Evolutionary conservation across 495 filamentous ascomycete genomes (phyloP).

Genomic region (Mytilinidion resinicola): DNA sequence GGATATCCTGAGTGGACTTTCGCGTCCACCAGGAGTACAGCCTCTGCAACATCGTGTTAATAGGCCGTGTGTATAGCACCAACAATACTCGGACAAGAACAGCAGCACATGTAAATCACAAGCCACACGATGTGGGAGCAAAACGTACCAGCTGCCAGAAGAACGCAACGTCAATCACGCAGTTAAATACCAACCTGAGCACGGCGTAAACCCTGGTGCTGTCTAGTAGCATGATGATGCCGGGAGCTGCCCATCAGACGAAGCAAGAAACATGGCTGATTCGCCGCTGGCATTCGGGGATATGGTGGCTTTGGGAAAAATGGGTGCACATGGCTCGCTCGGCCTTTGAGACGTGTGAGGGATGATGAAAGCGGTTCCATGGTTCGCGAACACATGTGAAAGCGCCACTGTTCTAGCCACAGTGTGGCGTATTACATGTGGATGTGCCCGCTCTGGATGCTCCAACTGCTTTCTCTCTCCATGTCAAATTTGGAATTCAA

Average conservation of each 20-base stretch:
- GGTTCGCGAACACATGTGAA: no score
- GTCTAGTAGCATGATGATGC: conserved; percentile 11
- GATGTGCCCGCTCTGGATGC: no score
- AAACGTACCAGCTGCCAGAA: conserved; percentile 35
- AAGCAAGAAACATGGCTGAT: conserved; percentile 18
- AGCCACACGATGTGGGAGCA: not conserved
- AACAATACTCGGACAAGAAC: no score
- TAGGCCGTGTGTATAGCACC: no score
- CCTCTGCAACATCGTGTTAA: conserved; percentile 39
- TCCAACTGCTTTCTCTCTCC: no score
- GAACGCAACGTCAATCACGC: conserved; percentile 33
- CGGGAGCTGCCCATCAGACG: conserved; percentile 2
- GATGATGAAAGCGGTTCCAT: not conserved
- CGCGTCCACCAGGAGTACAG: conserved; percentile 49
- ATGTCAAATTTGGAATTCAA: no score
- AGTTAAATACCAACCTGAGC: conserved; percentile 18
- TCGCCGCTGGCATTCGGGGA: conserved; percentile 14
- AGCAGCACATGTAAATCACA: no score
- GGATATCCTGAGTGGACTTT: conserved; percentile 47
- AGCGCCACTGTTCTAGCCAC: no score
- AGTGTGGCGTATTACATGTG: no score
- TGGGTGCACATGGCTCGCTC: not conserved
- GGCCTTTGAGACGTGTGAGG: conserved; percentile 2
- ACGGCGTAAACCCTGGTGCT: conserved; percentile 15
- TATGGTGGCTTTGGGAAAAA: conserved; percentile 8